Conservation (phyloP, 164 flowering plant species). For the Magnolia sinica region DNA sequence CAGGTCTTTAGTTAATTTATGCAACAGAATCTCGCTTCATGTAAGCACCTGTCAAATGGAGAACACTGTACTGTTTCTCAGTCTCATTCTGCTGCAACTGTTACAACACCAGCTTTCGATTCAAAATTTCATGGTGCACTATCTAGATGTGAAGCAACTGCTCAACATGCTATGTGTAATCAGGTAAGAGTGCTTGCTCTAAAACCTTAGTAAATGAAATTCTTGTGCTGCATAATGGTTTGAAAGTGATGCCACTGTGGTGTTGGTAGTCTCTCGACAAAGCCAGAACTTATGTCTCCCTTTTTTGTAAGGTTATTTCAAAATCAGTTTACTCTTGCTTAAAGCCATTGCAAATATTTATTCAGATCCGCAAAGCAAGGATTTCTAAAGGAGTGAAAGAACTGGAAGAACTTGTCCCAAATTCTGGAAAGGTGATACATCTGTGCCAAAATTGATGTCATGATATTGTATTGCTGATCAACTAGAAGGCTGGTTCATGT, state of each 20-base stretch:
- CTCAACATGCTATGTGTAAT: slow-evolving; percentile 4
- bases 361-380: slow-evolving; percentile 44
- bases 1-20: slow-evolving; percentile 4
- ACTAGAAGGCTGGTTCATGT: not conserved
- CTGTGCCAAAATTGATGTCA: not conserved
- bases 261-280: not conserved
- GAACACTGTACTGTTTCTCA: slow-evolving; percentile 9
- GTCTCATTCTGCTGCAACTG: slow-evolving; percentile 12
- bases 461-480: not conserved
- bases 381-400: slow-evolving; percentile 38
- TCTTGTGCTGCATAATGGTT: not conserved
- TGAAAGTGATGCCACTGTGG: not conserved
- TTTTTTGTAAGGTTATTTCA: not conserved
- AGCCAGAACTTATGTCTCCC: not conserved
- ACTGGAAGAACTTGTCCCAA: slow-evolving; percentile 46
- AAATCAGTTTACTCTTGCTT: not conserved
- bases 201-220: not conserved
- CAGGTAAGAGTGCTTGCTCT: slow-evolving; percentile 17
- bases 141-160: slow-evolving; percentile 11
- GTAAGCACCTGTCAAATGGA: slow-evolving; percentile 7
- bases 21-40: slow-evolving; percentile 19
- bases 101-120: slow-evolving; percentile 13
- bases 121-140: slow-evolving; percentile 6
- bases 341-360: not conserved
- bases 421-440: slow-evolving; percentile 1